Evolutionary conservation across 2,329 filamentous ascomycete genomes (phyloP).

Genomic region (Cordyceps tenuipes): DNA sequence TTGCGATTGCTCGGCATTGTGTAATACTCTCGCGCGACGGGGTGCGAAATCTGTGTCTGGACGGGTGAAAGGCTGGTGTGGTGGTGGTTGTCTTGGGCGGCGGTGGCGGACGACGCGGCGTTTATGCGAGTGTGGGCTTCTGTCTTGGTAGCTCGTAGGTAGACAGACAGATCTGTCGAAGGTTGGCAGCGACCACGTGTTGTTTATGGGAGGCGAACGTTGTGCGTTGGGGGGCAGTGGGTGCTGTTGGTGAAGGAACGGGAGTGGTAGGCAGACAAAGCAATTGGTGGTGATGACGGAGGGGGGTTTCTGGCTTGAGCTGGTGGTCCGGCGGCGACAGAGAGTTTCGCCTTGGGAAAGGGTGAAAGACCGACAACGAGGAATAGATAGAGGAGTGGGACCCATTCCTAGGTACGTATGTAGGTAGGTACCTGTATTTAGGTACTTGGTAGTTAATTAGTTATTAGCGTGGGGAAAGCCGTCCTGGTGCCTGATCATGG

Average conservation of each 20-base stretch:
- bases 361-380: slow-evolving; percentile 1
- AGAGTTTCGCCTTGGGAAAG: slow-evolving; percentile 7
- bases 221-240: background rate
- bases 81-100: background rate
- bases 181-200: background rate
- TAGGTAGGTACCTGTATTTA: too few relatives aligned
- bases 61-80: background rate
- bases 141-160: background rate
- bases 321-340: background rate
- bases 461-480: slow-evolving; percentile 9
- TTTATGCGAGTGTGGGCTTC: slow-evolving; percentile 4
- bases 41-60: background rate
- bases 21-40: slow-evolving; percentile 16
- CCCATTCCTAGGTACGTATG: background rate
- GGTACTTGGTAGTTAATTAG: too few relatives aligned
- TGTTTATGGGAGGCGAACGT: background rate
- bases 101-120: background rate
- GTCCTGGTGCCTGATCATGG: background rate
- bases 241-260: background rate
- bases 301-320: slow-evolving; percentile 1
- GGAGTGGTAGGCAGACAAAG: background rate
- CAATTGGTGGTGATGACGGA: slow-evolving; percentile 3
- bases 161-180: background rate
- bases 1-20: slow-evolving; percentile 95
- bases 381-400: background rate